Evolutionary conservation across 2,329 filamentous ascomycete species (phyloP), one percentile per base, ranked within the genome.

Genomic region (Xylogone sp.): DNA sequence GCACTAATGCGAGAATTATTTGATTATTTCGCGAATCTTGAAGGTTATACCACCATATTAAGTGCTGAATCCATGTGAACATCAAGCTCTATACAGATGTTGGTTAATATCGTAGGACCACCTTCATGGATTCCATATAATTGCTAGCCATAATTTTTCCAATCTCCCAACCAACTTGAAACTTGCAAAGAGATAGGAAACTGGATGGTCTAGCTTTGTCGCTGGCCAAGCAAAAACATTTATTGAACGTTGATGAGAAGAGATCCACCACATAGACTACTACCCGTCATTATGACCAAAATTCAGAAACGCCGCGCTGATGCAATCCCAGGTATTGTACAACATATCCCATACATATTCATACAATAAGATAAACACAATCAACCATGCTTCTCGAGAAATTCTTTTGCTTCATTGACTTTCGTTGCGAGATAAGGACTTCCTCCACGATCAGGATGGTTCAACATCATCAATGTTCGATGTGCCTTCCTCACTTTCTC

Each of bases 401-500:
- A 83, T 69, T 97, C 93, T 72, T 99, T 99, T 39, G 94, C 94
- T 71, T 99, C 94, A 73, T 99, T 99, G 68, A 99, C 88, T 72
- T 99, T 99, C 49, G 92, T 97, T 13, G 94, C 94, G 43, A 99
- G 75, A 68, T 97, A 99, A 7, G 94, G 94, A 67, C 91, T 97
- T 39, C 94, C 94, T 59, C 94, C 94, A 67, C 94, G 88, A 78
- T 99, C 94, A 57, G 94, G 94, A 71, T 99, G 94, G 78, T 99
- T 99, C 59, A 96, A 78, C 51, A 99, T 83, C 93, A 99, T 99
- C 60, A 97, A 83, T 50, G 86, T 90, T 58, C 94, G 87, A 73
- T 99, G 94, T 62, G 92, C 90, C 75, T 97, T 97, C 68, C 94
- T 90, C 63, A 99, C 78, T 68, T 96, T 94, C 45, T 97, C 93